Evolutionary conservation across 192 early-diverging fungal species (phyloP).

Genomic region (Glomus cerebriforme): DNA sequence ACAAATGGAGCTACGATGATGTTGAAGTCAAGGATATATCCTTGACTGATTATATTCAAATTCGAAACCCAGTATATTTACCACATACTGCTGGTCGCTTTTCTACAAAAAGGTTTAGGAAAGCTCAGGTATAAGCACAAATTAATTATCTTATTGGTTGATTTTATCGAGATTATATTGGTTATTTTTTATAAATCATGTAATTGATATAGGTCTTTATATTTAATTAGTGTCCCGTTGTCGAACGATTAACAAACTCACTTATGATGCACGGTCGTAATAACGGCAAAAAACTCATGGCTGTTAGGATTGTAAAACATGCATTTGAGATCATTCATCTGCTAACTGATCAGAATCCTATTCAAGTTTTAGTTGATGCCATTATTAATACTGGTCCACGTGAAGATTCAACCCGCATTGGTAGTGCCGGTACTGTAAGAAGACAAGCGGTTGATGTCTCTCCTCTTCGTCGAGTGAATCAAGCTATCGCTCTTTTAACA

Average conservation of each 20-base stretch:
- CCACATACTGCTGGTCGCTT: constrained; percentile 99
- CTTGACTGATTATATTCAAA: constrained; percentile 88
- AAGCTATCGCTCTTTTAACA: constrained; percentile 91
- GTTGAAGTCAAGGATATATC: constrained; percentile 90
- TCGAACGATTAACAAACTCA: constrained; percentile 98
- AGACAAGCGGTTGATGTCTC: constrained; percentile 99
- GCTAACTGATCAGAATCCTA: constrained; percentile 96
- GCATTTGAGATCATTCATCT: constrained; percentile 99
- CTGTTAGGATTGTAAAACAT: constrained; percentile 98
- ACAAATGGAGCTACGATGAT: constrained; percentile 90
- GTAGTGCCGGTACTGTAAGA: constrained; percentile 95
- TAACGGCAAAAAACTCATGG: constrained; percentile 99
- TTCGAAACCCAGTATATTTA: constrained; percentile 90
- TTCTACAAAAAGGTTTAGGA: constrained; percentile 95
- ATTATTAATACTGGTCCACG: constrained; percentile 99
- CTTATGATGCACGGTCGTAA: constrained; percentile 99
- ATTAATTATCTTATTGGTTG: too few species aligned
- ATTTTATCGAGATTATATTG: too few species aligned
- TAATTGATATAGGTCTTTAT: constrained; percentile 10
- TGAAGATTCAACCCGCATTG: constrained; percentile 99
- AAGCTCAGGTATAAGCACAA: constrained; percentile 75
- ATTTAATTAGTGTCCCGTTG: constrained; percentile 81
- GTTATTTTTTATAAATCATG: too few species aligned
- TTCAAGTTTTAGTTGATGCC: constrained; percentile 97
- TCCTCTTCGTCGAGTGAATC: constrained; percentile 96